Base-by-base conservation (phyloP, 2,329 filamentous ascomycete genomes). In the Fusarium miscanthi region DNA sequence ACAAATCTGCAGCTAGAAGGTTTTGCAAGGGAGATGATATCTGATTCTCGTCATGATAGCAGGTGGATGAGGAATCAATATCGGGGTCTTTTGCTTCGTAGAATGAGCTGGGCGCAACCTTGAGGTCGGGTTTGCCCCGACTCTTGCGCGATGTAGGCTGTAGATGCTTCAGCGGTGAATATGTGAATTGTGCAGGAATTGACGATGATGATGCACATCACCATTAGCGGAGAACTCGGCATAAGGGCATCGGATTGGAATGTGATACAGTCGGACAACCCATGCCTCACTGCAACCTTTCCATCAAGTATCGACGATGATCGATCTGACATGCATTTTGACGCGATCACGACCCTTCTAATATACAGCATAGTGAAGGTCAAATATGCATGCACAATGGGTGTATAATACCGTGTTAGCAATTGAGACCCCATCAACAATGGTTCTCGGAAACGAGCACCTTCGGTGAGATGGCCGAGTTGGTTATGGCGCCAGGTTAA, bases 401-500 rank as follows among this genome's bases (percentile, higher is more conserved):
- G 7, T 5, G 1, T 30, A 21, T 66, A 8, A 3, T 0, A 0
- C 12, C 1, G 1, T 8, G 19, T 35, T 45, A 0, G 1, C 0
- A 0, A 0, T 0, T 1, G 2, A 2, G 3, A 3, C 23, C 6
- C 2, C 16, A 67, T 46, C 57, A 67, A 52, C 10, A 67, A n/a
- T 31, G 57, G 48, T 73, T 40, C 53, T 63, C 27, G 6, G 33
- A 16, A 33, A 19, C 35, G 37, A 63, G 33, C 38, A 49, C 27
- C 38, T 35, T 42, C 40, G 74, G 74, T 76, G 73, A 76, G 74
- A 76, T 76, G 74, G 74, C 74, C 74, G 74, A 76, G 74, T 76
- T 76, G 74, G 74, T 76, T 76, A 76, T 76, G 74, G 74, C 74
- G 74, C 60, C 74, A 76, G 74, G 74, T 76, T 76, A 76, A 76